These are phyloP conservation scores for Debaryomyces sp. DNA, from an alignment of 1,139 yeast species.

Conservation along the genomic window DNA sequence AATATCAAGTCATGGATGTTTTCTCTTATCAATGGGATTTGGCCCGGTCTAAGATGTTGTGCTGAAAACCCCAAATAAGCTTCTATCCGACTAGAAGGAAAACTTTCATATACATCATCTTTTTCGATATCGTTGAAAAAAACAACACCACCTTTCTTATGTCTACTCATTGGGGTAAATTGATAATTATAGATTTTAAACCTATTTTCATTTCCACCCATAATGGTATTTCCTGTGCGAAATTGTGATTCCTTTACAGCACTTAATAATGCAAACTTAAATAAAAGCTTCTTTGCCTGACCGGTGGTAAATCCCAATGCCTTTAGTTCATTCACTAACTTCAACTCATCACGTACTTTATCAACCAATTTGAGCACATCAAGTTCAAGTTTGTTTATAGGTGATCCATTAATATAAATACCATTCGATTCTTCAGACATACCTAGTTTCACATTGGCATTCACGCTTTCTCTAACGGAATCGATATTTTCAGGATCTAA, in stretches of 20 bases:
- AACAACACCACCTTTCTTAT: conserved; percentile 49
- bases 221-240: conserved; percentile 36
- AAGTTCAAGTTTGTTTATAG: conserved; percentile 42
- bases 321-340: conserved; percentile 28
- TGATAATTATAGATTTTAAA: conserved; percentile 34
- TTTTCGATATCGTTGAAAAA: conserved; percentile 78
- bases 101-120: conserved; percentile 56
- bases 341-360: conserved; percentile 39
- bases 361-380: conserved; percentile 48
- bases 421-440: conserved; percentile 48
- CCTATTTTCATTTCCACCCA: conserved; percentile 42
- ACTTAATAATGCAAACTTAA: conserved; percentile 48
- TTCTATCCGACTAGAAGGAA: conserved; percentile 45
- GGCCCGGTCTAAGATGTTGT: conserved; percentile 47
- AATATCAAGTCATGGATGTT: conserved; percentile 79
- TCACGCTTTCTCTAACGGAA: conserved; percentile 23
- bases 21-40: conserved; percentile 68
- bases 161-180: conserved; percentile 31
- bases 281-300: conserved; percentile 41
- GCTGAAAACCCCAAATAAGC: conserved; percentile 33
- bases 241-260: conserved; percentile 39
- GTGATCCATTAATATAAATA: conserved; percentile 64
- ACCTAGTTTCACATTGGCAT: conserved; percentile 35
- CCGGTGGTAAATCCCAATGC: conserved; percentile 36
- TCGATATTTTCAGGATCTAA: conserved; percentile 15